Evolutionary conservation across 495 filamentous ascomycete genomes (phyloP), one percentile per base, ranked within the genome.

Genomic region (Neurospora sp.): DNA sequence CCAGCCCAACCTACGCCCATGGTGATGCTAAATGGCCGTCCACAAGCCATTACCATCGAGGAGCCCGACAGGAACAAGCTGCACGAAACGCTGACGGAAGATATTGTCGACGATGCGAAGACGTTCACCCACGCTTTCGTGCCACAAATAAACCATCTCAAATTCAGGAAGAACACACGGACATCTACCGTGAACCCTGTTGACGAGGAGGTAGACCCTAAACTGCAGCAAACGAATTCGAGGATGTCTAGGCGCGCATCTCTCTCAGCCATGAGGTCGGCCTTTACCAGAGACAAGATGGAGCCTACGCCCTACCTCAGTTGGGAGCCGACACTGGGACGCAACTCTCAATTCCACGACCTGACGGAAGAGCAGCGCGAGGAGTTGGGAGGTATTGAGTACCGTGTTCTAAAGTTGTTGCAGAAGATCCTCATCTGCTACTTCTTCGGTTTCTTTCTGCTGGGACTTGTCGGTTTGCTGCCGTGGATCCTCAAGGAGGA

Each of bases 331-430:
- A 99, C 96, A 0, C 84, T 97, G 44, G 96, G 92, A 20, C 88
- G 96, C 48, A 98, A 98, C 79, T 97, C 94, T 38, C 90, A 91
- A 20, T 99, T 99, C 75, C 86, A 96, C 8, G 92, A 94, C 79
- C 82, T 98, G 70, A 93, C 90, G 0, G 92, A 96, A 79, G 93
- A 93, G 73, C 94, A 98, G 81, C 87, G 94, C 69, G 93, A 98
- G 76, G 95, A 98, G 78, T 85, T 98, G 14, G 94, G 94, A 4
- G 94, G 94, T 14, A 97, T 98, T 66, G 94, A 98, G 82, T 98
- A 98, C 78, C 89, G 95, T 9, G 91, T 94, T 0, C 82, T 98
- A 59, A 97, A 97, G 80, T 93, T 93, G 7, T 80, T 98, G 42
- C 91, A 92, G 2, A 81, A 92, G 59, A 89, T 97, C 37, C 84